These are phyloP conservation scores for Sabuloglossum arenarium DNA, from an alignment of 495 filamentous ascomycete genomes.

Conservation along the genomic window DNA sequence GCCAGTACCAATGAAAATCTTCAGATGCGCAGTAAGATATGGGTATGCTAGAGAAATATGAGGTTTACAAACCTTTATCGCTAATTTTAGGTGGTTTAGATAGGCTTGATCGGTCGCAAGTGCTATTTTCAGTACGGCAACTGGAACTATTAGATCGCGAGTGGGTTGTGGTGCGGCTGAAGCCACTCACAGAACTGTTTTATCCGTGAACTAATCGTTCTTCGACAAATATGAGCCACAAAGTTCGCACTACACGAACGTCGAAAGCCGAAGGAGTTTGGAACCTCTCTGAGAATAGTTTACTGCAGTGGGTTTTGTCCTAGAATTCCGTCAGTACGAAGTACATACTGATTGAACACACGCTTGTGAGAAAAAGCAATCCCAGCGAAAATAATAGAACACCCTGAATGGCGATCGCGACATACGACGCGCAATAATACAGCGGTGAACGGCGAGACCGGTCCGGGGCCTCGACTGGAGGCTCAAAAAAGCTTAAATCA, in stretches of 20 bases:
- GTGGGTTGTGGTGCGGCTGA: neutral
- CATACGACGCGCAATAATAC: neutral
- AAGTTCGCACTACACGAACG: neutral
- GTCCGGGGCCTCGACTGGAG: neutral
- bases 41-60: neutral
- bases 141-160: neutral
- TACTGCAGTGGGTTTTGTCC: neutral
- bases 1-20: neutral
- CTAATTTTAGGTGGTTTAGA: neutral
- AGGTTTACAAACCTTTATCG: neutral
- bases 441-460: neutral
- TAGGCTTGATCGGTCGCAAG: neutral
- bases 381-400: neutral
- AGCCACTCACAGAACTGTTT: neutral
- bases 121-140: neutral
- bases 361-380: neutral
- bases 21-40: neutral
- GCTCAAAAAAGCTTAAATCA: constrained; percentile 3
- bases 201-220: neutral
- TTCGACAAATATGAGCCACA: neutral
- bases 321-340: neutral
- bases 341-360: neutral
- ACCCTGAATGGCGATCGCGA: neutral
- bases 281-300: neutral
- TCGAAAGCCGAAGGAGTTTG: neutral